A percentile compares a stretch with the other conserved stretches of the same genome.
Evolutionary conservation across 495 filamentous ascomycete genomes (phyloP).

Genomic region (Talaromyces stipitatus): DNA sequence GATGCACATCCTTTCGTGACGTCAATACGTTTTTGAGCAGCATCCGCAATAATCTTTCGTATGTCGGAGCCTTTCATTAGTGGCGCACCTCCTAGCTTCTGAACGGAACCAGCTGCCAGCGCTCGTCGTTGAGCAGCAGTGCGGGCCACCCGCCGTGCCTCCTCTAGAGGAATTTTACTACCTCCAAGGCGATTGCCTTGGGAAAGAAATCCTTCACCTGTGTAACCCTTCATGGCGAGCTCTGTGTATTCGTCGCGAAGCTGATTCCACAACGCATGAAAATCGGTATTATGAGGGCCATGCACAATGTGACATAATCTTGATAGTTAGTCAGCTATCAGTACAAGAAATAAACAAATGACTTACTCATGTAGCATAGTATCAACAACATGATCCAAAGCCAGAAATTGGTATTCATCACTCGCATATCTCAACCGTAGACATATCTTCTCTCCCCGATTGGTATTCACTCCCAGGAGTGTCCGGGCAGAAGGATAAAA

Average conservation of each 20-base stretch:
- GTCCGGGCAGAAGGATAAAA: slow-evolving; percentile 72
- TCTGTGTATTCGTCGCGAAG: slow-evolving; percentile 77
- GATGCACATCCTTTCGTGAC: slow-evolving; percentile 70
- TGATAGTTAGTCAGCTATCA: too few relatives aligned
- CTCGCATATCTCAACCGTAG: slow-evolving; percentile 72
- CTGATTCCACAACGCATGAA: slow-evolving; percentile 81
- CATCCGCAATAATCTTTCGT: slow-evolving; percentile 64
- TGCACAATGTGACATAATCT: slow-evolving; percentile 76
- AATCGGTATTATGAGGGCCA: slow-evolving; percentile 75
- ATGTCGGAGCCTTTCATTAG: slow-evolving; percentile 60
- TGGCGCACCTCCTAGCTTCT: slow-evolving; percentile 63
- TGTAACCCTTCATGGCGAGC: slow-evolving; percentile 74
- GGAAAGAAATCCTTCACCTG: slow-evolving; percentile 81
- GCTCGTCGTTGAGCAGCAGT: slow-evolving; percentile 61
- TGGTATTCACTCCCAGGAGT: slow-evolving; percentile 76
- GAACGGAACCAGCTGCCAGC: slow-evolving; percentile 56
- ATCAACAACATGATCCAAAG: slow-evolving; percentile 70
- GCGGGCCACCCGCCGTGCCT: slow-evolving; percentile 69
- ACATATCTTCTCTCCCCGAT: slow-evolving; percentile 69
- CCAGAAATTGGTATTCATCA: slow-evolving; percentile 72
- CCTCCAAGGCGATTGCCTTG: slow-evolving; percentile 70
- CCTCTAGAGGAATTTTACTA: slow-evolving; percentile 54
- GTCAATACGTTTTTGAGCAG: slow-evolving; percentile 59
- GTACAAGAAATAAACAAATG: not conserved
- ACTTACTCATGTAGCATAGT: slow-evolving; percentile 89